Evolutionary conservation across 805 yeast species (phyloP), one percentile per base, ranked within the genome.

Genomic region (Wickerhamiella lipophila): DNA sequence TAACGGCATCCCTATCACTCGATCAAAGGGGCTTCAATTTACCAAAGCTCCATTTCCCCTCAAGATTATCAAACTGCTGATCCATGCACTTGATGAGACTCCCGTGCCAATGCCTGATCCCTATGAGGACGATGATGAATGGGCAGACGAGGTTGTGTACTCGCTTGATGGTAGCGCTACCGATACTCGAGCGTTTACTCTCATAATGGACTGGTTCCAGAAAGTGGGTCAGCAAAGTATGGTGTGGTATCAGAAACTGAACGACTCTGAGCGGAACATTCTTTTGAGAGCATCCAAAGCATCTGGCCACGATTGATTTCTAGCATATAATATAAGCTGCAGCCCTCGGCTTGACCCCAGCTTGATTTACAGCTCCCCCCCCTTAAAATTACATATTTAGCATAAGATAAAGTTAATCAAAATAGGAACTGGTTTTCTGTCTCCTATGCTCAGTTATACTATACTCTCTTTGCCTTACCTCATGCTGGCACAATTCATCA

Each of bases 1-100:
- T 79, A 83, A 2, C 73, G 78, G 57, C 65, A 68, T 41, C 66
- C 87, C 89, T 30, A 67, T 85, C 3, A 89, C 97, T 0, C 75
- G 97, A 59, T 84, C 96, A 0, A 83, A 80, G 81, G 64, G 58
- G 15, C 71, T 78, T 73, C 64, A 71, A 55, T 85, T 73, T 56
- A 76, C 83, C 0, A 77, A 74, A 58, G 70, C 87, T 1, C 69
- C 88, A 0, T 83, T 85, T 0, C 74, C 81, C 13, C 70, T 72
- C 38, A 87, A 85, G 59, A 85, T 89, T 19, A 60, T 86, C 42
- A 82, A 81, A 58, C 65, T 88, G 19, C 71, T 89, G 43, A 61
- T 81, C 3, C 68, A 75, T 25, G 97, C 89, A 60, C 67, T 87
- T 44, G 72, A 70, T 21, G 58, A 57, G 34, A 77, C 78, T 55